These are phyloP conservation scores for Austroboletus novae-zelandiae DNA, from an alignment of 1,284 basidiomycete species.

Conservation along the genomic window DNA sequence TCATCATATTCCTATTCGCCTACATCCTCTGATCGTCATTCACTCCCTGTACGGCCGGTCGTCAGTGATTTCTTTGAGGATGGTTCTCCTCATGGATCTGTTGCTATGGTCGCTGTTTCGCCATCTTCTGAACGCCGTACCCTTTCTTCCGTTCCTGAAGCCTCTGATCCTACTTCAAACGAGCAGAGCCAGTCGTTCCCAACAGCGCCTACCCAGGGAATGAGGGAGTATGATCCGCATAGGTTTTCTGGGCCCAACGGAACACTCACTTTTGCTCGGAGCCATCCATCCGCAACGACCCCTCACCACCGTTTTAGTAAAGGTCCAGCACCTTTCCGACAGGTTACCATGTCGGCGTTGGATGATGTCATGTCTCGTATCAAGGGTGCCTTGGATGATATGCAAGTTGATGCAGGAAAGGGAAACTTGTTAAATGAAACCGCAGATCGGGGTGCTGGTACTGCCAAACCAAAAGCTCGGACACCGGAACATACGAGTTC, in stretches of 20 bases:
- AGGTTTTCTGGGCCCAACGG: conserved; percentile 20
- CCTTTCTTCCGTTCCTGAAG: conserved; percentile 22
- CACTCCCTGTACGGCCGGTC: conserved; percentile 43
- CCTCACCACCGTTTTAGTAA: conserved; percentile 30
- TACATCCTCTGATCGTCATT: conserved; percentile 15
- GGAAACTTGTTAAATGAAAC: conserved; percentile 17
- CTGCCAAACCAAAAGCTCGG: conserved; percentile 17
- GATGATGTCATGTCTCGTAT: conserved; percentile 88
- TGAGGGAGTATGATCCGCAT: conserved; percentile 20
- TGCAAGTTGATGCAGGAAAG: conserved; percentile 47
- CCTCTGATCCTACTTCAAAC: conserved; percentile 4
- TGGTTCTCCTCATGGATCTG: conserved; percentile 31
- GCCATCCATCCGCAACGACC: conserved; percentile 16
- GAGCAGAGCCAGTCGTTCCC: conserved; percentile 8
- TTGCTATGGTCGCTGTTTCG: conserved; percentile 34
- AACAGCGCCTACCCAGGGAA: conserved; percentile 6
- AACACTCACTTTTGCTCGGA: conserved; percentile 12
- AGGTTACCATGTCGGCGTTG: conserved; percentile 71
- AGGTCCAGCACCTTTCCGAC: conserved; percentile 48
- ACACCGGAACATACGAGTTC: conserved; percentile 10
- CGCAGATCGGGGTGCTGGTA: conserved; percentile 16
- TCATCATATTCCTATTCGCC: conserved; percentile 14
- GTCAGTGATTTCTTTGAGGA: conserved; percentile 73
- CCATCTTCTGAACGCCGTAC: conserved; percentile 15
- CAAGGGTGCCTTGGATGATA: conserved; percentile 77